Evolutionary conservation across 1,139 yeast species (phyloP).

Genomic region (Yamadazyma aaseri): DNA sequence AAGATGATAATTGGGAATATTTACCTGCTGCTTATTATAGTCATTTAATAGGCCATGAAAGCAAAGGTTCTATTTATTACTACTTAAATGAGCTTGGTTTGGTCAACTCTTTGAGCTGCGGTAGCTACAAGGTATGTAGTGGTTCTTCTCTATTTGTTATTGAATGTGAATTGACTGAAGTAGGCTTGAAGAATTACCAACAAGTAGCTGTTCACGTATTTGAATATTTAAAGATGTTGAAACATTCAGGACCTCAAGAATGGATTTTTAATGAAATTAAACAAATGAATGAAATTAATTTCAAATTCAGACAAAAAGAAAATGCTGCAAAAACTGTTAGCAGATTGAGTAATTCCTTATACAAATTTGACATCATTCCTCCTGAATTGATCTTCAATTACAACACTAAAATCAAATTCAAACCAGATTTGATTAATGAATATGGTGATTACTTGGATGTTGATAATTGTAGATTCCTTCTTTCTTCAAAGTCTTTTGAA

Average conservation of each 20-base stretch:
- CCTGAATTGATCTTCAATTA: conserved; percentile 59
- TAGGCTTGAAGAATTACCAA: conserved; percentile 66
- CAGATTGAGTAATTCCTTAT: conserved; percentile 44
- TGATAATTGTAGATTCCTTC: conserved; percentile 58
- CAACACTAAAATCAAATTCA: conserved; percentile 58
- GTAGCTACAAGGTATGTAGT: conserved; percentile 65
- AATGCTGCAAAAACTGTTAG: conserved; percentile 62
- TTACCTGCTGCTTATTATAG: conserved; percentile 71
- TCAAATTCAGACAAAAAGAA: conserved; percentile 66
- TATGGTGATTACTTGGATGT: conserved; percentile 52
- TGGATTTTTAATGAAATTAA: conserved; percentile 54
- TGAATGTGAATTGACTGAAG: conserved; percentile 71
- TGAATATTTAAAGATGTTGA: conserved; percentile 66
- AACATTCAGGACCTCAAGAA: conserved; percentile 46
- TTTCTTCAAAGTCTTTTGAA: conserved; percentile 52
- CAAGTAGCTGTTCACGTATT: conserved; percentile 59
- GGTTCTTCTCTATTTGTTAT: conserved; percentile 68
- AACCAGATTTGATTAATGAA: conserved; percentile 51
- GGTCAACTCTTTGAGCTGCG: conserved; percentile 79
- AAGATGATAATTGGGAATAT: conserved; percentile 58
- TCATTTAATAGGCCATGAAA: conserved; percentile 90
- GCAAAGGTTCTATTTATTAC: conserved; percentile 73
- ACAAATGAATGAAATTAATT: conserved; percentile 48
- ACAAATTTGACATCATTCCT: conserved; percentile 53
- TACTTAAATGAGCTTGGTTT: conserved; percentile 68